A percentile compares a stretch with the other conserved stretches of the same genome.
phyloP scores from a whole-genome alignment of 1,284 basidiomycete species.

The Ceratobasidium sp. region DNA sequence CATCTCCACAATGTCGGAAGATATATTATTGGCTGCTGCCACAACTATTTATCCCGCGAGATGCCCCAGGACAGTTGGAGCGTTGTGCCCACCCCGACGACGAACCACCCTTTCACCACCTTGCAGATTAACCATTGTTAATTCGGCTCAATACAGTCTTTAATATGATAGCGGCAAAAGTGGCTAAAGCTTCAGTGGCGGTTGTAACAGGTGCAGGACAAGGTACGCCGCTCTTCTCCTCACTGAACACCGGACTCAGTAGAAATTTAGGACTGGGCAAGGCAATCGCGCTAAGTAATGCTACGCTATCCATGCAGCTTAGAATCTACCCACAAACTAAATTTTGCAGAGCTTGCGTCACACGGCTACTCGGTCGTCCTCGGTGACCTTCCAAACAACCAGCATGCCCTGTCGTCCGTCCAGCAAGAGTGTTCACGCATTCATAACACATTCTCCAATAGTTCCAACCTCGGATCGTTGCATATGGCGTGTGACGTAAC shows the following conservation, averaged over 20 bases:
- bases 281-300: constrained; percentile 26
- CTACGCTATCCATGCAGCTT: background rate
- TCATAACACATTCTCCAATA: background rate
- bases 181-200: constrained; percentile 11
- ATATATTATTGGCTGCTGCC: no score
- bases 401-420: background rate
- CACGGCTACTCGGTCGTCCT: constrained; percentile 26
- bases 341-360: constrained; percentile 1
- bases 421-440: background rate
- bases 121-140: background rate
- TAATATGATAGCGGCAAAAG: background rate
- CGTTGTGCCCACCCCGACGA: no score
- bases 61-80: no score
- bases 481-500: constrained; percentile 23
- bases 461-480: background rate
- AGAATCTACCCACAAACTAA: background rate
- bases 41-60: no score
- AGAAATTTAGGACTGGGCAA: constrained; percentile 15
- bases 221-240: background rate
- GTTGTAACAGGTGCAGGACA: constrained; percentile 33
- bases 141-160: background rate
- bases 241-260: background rate
- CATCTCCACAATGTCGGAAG: no score
- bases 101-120: no score
- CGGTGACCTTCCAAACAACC: constrained; percentile 19